Conservation (phyloP, 106 monocot species). For the Triglochin maritima region DNA sequence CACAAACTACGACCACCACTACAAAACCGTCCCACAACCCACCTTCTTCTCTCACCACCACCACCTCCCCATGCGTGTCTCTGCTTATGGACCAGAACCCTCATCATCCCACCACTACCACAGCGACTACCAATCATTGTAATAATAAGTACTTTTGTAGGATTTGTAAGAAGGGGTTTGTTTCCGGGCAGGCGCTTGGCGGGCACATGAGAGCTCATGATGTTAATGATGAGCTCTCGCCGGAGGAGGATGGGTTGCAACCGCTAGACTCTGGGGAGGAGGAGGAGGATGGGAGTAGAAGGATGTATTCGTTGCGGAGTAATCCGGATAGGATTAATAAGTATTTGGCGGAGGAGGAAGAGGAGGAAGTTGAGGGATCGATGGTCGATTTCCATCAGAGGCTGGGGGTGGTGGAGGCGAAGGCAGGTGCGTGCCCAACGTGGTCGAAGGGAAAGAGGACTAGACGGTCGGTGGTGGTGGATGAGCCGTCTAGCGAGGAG, state of each 20-base stretch:
- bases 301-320: constrained; percentile 55
- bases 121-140: not conserved
- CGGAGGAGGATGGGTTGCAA: not conserved
- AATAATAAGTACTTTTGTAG: constrained; percentile 54
- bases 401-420: not conserved
- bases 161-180: constrained; percentile 70
- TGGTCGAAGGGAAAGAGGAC: constrained; percentile 69
- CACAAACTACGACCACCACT: not conserved
- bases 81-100: constrained; percentile 32
- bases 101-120: not conserved
- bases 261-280: too few relatives aligned
- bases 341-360: constrained; percentile 20
- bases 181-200: constrained; percentile 60
- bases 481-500: constrained; percentile 37
- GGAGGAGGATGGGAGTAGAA: constrained; percentile 1
- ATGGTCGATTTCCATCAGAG: not conserved
- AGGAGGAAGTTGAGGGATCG: constrained; percentile 1
- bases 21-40: not conserved
- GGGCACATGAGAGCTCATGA: constrained; percentile 84
- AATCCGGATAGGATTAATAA: constrained; percentile 33
- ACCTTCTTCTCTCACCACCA: not conserved
- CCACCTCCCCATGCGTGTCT: not conserved
- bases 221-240: constrained; percentile 27
- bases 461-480: constrained; percentile 11
- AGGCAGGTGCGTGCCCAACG: not conserved